Evolutionary conservation across 2,329 filamentous ascomycete species (phyloP), one percentile per base, ranked within the genome.

Genomic region (Hypoxylon sp.): DNA sequence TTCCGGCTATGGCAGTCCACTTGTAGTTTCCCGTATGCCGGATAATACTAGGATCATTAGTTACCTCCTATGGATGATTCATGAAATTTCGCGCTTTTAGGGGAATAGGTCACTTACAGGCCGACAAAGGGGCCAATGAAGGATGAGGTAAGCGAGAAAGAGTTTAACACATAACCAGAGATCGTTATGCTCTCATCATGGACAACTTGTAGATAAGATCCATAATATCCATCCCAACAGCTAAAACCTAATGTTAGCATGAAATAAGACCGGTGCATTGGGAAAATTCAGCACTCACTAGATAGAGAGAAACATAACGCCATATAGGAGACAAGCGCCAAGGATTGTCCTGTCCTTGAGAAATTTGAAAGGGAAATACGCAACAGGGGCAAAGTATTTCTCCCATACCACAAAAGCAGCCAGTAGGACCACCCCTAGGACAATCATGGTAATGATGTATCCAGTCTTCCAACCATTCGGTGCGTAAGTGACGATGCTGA

Each of bases 321-420:
- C 78, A 54, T 82, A 80, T 3, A 80, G 74, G 46, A 81, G 58
- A 70, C 81, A 85, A 8, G 83, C 79, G 2, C 83, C 84, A 4
- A 86, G 77, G 37, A 86, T 80, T 10, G 84, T 86, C 22, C 81
- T 79, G 56, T 86, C 79, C 58, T 81, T 80, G 71, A 88, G 79
- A 74, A 88, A 80, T 69, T 79, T 78, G 75, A 80, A 86, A 2
- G 84, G 87, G 40, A 92, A 81, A 77, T 91, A 86, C n/a, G 85
- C 85, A 59, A 86, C 84, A 0, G 83, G 83, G 0, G 90, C 87
- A 50, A 86, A 79, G 53, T 79, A 89, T 8, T 79, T 82, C 78
- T 92, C 89, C 82, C 86, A 90, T 1, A 86, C 68, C 1, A 79
- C 85, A 55, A 91, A 88, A 4, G 77, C 73, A 6, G 80, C 73